Evolutionary conservation across 129 eudicot genomes (phyloP).

Genomic region (Tagetes erecta): DNA sequence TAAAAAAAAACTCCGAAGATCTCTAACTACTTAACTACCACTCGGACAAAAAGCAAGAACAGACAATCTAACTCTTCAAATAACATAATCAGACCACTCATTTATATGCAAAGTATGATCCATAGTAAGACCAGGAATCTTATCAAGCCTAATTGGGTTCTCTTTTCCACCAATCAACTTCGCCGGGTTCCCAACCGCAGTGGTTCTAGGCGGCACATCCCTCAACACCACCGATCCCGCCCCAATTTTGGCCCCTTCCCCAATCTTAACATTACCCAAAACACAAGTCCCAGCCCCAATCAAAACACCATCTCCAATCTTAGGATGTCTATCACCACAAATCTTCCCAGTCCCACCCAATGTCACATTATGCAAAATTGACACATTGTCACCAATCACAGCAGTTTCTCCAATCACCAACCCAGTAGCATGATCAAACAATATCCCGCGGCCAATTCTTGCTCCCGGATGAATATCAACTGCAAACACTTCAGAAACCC

Average conservation of each 20-base stretch:
- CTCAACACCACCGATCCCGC: conserved; percentile 64
- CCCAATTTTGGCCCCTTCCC: conserved; percentile 59
- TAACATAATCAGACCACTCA: conserved; percentile 81
- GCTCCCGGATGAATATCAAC: conserved; percentile 77
- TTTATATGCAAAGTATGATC: conserved; percentile 84
- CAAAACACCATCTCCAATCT: conserved; percentile 70
- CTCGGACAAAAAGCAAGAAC: not conserved
- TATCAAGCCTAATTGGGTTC: conserved; percentile 63
- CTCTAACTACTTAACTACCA: conserved; percentile 17
- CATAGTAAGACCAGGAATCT: conserved; percentile 90
- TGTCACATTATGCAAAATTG: conserved; percentile 68
- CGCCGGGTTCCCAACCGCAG: conserved; percentile 77
- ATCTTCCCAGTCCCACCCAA: conserved; percentile 68
- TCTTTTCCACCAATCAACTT: conserved; percentile 39
- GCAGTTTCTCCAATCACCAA: conserved; percentile 66
- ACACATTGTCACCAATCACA: conserved; percentile 53
- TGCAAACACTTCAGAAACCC: conserved; percentile 59
- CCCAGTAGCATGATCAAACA: conserved; percentile 79
- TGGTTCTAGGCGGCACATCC: conserved; percentile 51
- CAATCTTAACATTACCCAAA: conserved; percentile 57
- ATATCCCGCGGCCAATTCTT: conserved; percentile 48
- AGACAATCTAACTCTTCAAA: conserved; percentile 29
- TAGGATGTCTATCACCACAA: conserved; percentile 61
- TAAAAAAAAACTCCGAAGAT: not conserved
- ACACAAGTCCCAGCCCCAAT: conserved; percentile 69